phyloP scores from a whole-genome alignment of 441 rosid genomes.

The Mallotus repandus region DNA sequence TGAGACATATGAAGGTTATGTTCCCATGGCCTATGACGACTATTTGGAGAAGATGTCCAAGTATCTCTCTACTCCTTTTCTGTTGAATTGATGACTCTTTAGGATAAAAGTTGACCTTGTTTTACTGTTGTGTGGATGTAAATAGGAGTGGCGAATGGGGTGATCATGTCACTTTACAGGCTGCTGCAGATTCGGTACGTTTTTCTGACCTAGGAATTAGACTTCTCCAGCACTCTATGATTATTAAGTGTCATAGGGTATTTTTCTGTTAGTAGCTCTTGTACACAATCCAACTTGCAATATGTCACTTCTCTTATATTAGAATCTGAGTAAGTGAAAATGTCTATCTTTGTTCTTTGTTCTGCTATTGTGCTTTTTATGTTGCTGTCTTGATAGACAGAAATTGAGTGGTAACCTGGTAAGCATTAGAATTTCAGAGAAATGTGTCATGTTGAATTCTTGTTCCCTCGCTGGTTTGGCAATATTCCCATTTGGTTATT shows the following conservation, averaged over 20 bases:
- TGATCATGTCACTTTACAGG: constrained; percentile 89
- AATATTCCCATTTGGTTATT: neutral
- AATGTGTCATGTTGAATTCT: neutral
- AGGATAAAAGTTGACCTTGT: constrained; percentile 3
- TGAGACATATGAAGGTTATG: constrained; percentile 66
- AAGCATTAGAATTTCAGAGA: neutral
- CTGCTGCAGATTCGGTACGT: constrained; percentile 84
- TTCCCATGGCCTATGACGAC: constrained; percentile 69
- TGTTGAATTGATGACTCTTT: neutral
- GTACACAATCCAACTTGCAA: neutral
- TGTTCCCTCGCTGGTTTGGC: neutral
- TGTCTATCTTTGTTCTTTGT: neutral
- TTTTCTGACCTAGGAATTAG: neutral
- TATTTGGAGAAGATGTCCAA: constrained; percentile 67
- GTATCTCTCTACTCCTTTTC: constrained; percentile 29
- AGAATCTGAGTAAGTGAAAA: constrained; percentile 1
- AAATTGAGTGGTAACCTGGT: neutral
- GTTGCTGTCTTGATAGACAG: neutral
- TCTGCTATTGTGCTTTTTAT: neutral
- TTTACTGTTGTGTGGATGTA: constrained; percentile 25
- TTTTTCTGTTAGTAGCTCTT: neutral
- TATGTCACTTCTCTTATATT: neutral
- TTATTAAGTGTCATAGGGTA: neutral
- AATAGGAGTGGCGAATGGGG: constrained; percentile 85
- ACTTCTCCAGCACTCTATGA: neutral